A percentile compares a stretch with the other conserved stretches of the same genome.
Conservation (phyloP, 805 yeast genomes). For the Metschnikowia aberdeeniae region DNA sequence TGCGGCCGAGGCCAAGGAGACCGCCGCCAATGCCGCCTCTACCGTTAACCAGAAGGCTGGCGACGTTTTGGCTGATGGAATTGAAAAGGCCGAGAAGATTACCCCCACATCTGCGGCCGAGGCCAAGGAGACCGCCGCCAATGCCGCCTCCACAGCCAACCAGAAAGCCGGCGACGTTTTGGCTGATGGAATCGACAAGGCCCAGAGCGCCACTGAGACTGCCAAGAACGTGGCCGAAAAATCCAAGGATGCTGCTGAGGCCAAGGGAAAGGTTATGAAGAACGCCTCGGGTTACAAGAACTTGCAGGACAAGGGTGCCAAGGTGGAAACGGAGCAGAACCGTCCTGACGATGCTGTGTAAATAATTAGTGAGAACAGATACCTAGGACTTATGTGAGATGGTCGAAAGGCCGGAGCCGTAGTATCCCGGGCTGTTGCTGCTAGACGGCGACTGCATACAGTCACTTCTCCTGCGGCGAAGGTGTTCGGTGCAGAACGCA, state of each 20-base stretch:
- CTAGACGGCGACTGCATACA: too few species aligned
- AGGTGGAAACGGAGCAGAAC: conserved; percentile 41
- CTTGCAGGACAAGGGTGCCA: conserved; percentile 42
- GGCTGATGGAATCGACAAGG: conserved; percentile 30
- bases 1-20: conserved; percentile 9
- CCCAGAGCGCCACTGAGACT: conserved; percentile 11
- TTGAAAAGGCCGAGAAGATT: conserved; percentile 22
- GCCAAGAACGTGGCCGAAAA: conserved; percentile 15
- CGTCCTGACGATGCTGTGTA: conserved; percentile 46
- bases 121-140: conserved; percentile 8
- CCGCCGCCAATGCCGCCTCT: conserved; percentile 4
- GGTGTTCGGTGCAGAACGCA: too few species aligned
- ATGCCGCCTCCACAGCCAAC: conserved; percentile 4
- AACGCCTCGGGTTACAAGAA: conserved; percentile 34
- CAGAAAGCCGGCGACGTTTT: conserved; percentile 30
- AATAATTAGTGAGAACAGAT: neutral
- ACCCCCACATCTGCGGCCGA: conserved; percentile 7
- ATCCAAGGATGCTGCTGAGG: conserved; percentile 13
- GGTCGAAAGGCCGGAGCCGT: too few species aligned
- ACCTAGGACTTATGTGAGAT: too few species aligned
- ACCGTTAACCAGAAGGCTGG: conserved; percentile 23
- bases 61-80: conserved; percentile 30
- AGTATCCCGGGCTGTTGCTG: too few species aligned
- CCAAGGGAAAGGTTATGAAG: conserved; percentile 22
- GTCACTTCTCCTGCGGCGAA: too few species aligned